Conservation (phyloP, 371 early-diverging fungal genomes). For the Rhizopus delemar region DNA sequence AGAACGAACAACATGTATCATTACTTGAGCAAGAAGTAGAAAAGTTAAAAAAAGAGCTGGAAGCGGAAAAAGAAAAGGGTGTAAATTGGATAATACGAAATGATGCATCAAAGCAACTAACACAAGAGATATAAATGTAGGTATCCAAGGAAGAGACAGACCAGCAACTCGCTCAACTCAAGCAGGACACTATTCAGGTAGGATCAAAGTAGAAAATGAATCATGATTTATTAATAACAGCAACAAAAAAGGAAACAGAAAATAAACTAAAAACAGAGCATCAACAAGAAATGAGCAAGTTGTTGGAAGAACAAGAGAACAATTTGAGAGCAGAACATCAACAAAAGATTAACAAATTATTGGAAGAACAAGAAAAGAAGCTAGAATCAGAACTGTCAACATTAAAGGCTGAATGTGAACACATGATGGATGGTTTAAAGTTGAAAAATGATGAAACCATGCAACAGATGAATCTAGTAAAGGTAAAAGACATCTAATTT, state of each 20-base stretch:
- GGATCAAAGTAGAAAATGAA: too few relatives aligned
- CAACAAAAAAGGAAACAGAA: constrained; percentile 1
- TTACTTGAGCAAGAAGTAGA: neutral
- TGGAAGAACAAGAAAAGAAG: constrained; percentile 14
- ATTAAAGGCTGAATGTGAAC: constrained; percentile 8
- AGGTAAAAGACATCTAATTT: neutral
- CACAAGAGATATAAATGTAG: neutral
- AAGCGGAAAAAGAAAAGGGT: neutral
- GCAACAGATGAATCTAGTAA: neutral
- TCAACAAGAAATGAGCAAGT: neutral
- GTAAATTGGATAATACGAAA: too few relatives aligned
- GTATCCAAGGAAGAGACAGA: constrained; percentile 6
- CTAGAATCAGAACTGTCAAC: constrained; percentile 4
- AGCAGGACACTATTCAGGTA: neutral
- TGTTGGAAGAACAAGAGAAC: neutral
- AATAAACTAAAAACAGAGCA: neutral
- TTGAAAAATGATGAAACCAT: neutral
- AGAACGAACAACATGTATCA: neutral
- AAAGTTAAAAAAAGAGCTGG: neutral
- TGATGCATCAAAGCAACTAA: neutral
- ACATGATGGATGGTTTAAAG: neutral
- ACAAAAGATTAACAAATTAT: constrained; percentile 9
- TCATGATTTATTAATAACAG: too few relatives aligned
- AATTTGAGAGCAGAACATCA: constrained; percentile 9
- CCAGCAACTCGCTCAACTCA: neutral